Evolutionary conservation across 225 moss, liverwort and hornwort species (phyloP).

Genomic region (Bryum argenteum): DNA sequence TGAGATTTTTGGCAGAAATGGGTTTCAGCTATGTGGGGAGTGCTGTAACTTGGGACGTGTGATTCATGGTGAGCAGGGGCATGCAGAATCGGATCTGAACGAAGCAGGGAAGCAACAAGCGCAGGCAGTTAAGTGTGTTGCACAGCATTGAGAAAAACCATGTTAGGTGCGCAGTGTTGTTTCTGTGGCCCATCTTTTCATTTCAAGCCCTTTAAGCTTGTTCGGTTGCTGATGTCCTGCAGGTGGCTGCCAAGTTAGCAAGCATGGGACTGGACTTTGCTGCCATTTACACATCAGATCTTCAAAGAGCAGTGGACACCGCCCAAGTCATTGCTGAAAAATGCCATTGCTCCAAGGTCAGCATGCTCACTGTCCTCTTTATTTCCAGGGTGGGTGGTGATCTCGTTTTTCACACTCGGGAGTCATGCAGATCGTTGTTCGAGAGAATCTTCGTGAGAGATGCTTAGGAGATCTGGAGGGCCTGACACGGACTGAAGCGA

Average conservation of each 20-base stretch:
- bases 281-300: conserved; percentile 84
- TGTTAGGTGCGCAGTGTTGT: conserved; percentile 40
- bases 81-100: conserved; percentile 80
- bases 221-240: conserved; percentile 22
- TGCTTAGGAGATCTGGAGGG: conserved; percentile 85
- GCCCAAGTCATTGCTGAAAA: conserved; percentile 66
- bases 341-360: conserved; percentile 63
- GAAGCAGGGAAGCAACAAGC: conserved; percentile 82
- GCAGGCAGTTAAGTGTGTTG: conserved; percentile 78
- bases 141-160: conserved; percentile 26
- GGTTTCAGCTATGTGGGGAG: not conserved
- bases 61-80: conserved; percentile 50
- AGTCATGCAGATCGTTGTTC: conserved; percentile 49
- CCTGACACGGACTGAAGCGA: conserved; percentile 70
- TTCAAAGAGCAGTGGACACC: conserved; percentile 74
- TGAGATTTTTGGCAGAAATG: not conserved
- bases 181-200: not conserved
- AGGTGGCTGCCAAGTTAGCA: conserved; percentile 81
- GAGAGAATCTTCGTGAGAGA: conserved; percentile 75
- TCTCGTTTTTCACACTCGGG: not conserved
- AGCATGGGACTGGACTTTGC: conserved; percentile 58
- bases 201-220: conserved; percentile 23
- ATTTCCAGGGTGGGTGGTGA: no score
- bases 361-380: not conserved
- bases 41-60: conserved; percentile 25